Conservation (phyloP, 768 basidiomycete genomes). For the Auricularia sp. region DNA sequence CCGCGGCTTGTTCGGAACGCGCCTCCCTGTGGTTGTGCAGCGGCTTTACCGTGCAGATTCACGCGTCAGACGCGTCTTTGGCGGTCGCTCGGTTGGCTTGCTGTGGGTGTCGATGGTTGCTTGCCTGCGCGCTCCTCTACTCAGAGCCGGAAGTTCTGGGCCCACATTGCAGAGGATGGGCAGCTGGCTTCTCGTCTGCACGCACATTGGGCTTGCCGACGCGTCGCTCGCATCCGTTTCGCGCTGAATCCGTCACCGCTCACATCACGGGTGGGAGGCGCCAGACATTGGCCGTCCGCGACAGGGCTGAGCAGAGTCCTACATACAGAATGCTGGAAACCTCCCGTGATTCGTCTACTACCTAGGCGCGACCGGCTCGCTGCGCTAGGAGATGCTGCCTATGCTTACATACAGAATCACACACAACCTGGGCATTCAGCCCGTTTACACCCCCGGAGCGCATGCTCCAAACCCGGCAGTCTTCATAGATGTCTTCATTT, state of each 20-base stretch:
- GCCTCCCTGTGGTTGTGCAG: not conserved
- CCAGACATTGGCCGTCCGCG: not conserved
- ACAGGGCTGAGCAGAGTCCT: not conserved
- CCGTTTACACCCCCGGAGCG: not conserved
- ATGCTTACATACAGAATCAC: not conserved
- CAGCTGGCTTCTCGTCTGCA: not conserved
- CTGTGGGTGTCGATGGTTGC: not conserved
- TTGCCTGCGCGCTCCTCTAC: not conserved
- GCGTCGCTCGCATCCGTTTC: not conserved
- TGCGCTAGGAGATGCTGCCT: not conserved
- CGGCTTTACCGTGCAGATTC: not conserved
- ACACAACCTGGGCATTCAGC: not conserved
- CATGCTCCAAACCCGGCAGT: not conserved
- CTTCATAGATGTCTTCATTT: not conserved
- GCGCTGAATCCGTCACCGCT: not conserved
- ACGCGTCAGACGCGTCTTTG: not conserved
- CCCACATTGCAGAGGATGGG: not conserved
- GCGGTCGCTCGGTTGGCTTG: not conserved
- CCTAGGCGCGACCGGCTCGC: not conserved
- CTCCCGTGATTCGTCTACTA: not conserved
- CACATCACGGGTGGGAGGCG: not conserved
- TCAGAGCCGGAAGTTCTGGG: not conserved
- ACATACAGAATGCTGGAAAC: not conserved
- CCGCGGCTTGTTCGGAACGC: not conserved
- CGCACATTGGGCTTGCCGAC: not conserved